phyloP scores from a whole-genome alignment of 176 grass and related monocot genomes.

The Dendrocalamus sinicus region DNA sequence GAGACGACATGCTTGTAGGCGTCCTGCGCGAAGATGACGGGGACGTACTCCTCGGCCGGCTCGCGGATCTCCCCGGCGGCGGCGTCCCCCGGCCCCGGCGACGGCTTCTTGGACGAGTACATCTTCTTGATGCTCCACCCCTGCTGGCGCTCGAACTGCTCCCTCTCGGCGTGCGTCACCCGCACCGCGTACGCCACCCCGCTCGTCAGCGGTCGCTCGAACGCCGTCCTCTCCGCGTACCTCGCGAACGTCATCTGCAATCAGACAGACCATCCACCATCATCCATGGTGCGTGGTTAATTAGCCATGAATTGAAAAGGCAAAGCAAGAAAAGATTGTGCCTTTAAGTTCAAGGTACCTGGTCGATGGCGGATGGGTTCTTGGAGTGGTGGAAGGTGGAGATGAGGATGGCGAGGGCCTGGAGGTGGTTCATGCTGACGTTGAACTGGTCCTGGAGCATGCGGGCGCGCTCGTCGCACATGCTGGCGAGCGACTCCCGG shows the following conservation, averaged over 20 bases:
- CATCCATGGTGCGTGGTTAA: not conserved
- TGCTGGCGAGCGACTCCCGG: slow-evolving; percentile 70
- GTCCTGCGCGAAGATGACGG: slow-evolving; percentile 98
- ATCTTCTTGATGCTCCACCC: slow-evolving; percentile 97
- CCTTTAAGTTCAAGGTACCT: slow-evolving; percentile 47
- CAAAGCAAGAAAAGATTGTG: not conserved
- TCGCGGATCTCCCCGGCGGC: slow-evolving; percentile 55
- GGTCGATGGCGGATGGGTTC: slow-evolving; percentile 86
- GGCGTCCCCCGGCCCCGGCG: slow-evolving; percentile 56
- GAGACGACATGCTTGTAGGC: slow-evolving; percentile 92
- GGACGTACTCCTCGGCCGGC: slow-evolving; percentile 80
- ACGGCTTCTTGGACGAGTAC: slow-evolving; percentile 74
- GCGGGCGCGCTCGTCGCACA: slow-evolving; percentile 92
- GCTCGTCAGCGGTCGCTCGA: slow-evolving; percentile 96
- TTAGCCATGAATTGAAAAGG: not conserved
- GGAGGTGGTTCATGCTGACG: slow-evolving; percentile 97
- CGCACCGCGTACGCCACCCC: slow-evolving; percentile 94
- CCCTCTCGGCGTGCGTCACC: slow-evolving; percentile 77
- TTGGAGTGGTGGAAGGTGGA: slow-evolving; percentile 94
- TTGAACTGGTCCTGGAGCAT: slow-evolving; percentile 99
- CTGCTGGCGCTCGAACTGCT: slow-evolving; percentile 85
- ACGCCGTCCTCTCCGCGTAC: slow-evolving; percentile 97
- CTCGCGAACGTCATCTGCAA: slow-evolving; percentile 82
- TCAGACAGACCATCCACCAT: not conserved
- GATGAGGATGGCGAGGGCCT: slow-evolving; percentile 92